A percentile compares a stretch with the other conserved stretches of the same genome.
Evolutionary conservation across 192 early-diverging fungal species (phyloP).

Genomic region (Rhizoclosmatium sp.): DNA sequence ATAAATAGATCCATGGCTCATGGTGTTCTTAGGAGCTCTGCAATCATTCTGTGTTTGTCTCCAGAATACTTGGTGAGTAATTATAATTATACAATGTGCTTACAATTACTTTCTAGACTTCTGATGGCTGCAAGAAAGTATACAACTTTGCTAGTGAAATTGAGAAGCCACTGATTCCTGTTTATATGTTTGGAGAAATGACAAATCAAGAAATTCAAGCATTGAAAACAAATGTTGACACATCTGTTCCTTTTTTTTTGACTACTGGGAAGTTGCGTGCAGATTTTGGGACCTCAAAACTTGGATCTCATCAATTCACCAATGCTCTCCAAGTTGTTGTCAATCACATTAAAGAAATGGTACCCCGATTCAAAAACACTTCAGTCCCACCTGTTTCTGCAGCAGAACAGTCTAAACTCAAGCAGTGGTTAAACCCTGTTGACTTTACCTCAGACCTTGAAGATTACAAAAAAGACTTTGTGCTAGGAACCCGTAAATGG

Average conservation of each 20-base stretch:
- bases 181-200: constrained; percentile 3
- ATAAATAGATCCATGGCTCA: constrained; percentile 27
- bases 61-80: constrained; percentile 7
- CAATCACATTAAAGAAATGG: not conserved
- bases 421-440: constrained; percentile 31
- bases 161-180: constrained; percentile 20
- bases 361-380: constrained; percentile 2
- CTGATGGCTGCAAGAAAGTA: constrained; percentile 13
- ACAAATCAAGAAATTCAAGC: not conserved
- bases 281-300: constrained; percentile 8
- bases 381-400: not conserved
- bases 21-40: constrained; percentile 12
- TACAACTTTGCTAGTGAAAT: constrained; percentile 27
- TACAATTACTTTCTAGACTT: too few relatives aligned
- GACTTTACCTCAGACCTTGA: constrained; percentile 26
- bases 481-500: constrained; percentile 30
- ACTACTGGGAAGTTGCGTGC: constrained; percentile 17
- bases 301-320: not conserved
- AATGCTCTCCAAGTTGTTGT: not conserved
- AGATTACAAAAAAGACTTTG: constrained; percentile 11
- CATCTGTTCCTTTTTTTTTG: constrained; percentile 16
- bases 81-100: too few relatives aligned
- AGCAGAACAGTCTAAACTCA: too few relatives aligned
- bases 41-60: constrained; percentile 30
- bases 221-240: too few relatives aligned